These are phyloP conservation scores for Backusella australiensis DNA, from an alignment of 192 early-diverging fungal species.

Conservation along the genomic window DNA sequence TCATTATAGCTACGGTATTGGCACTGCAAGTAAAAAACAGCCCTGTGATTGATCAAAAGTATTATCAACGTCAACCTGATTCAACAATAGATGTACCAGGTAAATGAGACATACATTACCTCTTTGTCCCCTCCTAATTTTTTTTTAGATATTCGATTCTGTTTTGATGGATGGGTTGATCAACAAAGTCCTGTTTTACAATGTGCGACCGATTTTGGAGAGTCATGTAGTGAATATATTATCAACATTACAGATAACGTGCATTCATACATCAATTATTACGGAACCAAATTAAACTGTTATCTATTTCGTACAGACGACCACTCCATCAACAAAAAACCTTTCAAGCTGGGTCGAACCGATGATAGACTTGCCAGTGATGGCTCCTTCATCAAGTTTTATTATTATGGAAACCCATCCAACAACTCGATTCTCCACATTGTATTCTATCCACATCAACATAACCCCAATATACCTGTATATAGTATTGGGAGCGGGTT, in stretches of 20 bases:
- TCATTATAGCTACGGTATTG: neutral
- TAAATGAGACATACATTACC: neutral
- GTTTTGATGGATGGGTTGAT: slow-evolving; percentile 22
- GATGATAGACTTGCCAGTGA: slow-evolving; percentile 3
- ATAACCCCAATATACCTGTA: slow-evolving; percentile 20
- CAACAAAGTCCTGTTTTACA: slow-evolving; percentile 8
- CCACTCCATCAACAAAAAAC: neutral
- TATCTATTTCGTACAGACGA: neutral
- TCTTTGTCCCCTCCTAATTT: too few species aligned
- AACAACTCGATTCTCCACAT: slow-evolving; percentile 12
- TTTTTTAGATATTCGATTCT: slow-evolving; percentile 17
- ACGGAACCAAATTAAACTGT: slow-evolving; percentile 7
- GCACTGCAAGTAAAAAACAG: slow-evolving; percentile 14
- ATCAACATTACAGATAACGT: slow-evolving; percentile 20
- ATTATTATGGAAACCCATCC: slow-evolving; percentile 18
- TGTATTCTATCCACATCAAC: slow-evolving; percentile 12
- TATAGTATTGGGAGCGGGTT: neutral
- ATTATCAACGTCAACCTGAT: neutral
- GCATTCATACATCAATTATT: slow-evolving; percentile 2
- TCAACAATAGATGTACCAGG: neutral
- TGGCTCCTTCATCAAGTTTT: slow-evolving; percentile 14
- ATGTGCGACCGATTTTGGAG: slow-evolving; percentile 22
- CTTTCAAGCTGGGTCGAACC: slow-evolving; percentile 3
- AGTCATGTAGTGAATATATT: slow-evolving; percentile 12
- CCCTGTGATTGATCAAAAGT: slow-evolving; percentile 21